Evolutionary conservation across 495 filamentous ascomycete genomes (phyloP).

Genomic region (Tuber microsphaerosporum): DNA sequence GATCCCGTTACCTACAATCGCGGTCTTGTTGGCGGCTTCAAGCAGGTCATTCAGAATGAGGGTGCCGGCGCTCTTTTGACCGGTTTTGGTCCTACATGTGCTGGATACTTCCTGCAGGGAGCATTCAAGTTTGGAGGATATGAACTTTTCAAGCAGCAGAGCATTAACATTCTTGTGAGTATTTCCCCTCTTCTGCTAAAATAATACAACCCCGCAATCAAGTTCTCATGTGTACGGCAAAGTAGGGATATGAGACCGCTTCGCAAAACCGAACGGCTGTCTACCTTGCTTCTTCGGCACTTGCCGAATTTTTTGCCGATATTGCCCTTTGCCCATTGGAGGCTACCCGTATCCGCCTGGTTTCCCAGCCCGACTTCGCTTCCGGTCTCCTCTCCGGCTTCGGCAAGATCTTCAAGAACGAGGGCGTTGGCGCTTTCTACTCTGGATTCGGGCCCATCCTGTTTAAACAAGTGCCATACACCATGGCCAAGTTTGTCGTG

Average conservation of each 20-base stretch:
- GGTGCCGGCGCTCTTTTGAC: constrained; percentile 84
- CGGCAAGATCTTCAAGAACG: constrained; percentile 72
- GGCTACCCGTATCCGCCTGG: constrained; percentile 91
- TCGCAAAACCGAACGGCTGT: constrained; percentile 78
- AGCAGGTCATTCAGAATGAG: constrained; percentile 73
- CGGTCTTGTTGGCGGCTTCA: constrained; percentile 80
- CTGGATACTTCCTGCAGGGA: constrained; percentile 91
- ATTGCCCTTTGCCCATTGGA: constrained; percentile 91
- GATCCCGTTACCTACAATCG: constrained; percentile 85
- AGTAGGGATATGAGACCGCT: constrained; percentile 62
- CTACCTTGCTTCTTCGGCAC: constrained; percentile 77
- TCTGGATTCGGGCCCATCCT: constrained; percentile 88
- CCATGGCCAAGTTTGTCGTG: constrained; percentile 99
- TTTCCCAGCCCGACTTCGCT: constrained; percentile 82
- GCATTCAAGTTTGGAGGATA: constrained; percentile 94
- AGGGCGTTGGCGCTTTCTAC: constrained; percentile 87
- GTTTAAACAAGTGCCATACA: constrained; percentile 98
- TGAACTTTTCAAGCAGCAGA: constrained; percentile 92
- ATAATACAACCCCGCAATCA: constrained; percentile 48
- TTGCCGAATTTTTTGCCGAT: constrained; percentile 88
- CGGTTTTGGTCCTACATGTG: constrained; percentile 77
- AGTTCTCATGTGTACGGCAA: neutral
- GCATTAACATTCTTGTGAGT: constrained; percentile 61
- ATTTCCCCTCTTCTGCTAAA: neutral
- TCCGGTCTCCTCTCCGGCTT: constrained; percentile 74